Conservation (phyloP, 2,329 filamentous ascomycete species). For the Cladosporium sphaerospermum region DNA sequence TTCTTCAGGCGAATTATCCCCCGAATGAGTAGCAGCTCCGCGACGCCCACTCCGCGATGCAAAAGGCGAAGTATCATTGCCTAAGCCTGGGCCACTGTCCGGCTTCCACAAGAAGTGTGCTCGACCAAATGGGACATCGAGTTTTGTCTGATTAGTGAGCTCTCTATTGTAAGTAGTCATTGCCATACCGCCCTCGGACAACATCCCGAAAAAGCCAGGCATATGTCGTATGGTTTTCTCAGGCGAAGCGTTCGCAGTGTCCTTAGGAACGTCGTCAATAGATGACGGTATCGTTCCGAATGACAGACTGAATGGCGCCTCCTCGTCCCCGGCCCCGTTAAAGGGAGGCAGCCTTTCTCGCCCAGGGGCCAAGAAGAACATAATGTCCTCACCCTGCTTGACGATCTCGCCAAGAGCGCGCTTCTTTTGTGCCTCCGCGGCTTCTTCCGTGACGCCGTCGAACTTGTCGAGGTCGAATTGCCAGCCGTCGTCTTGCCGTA, state of each 20-base stretch:
- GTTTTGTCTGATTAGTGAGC: constrained; percentile 2
- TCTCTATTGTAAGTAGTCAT: constrained; percentile 24
- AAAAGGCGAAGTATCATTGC: too few species aligned
- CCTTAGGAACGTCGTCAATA: constrained; percentile 30
- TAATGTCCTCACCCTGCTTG: constrained; percentile 57
- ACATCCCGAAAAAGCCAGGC: constrained; percentile 52
- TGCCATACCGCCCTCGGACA: constrained; percentile 57
- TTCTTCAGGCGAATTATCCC: too few species aligned
- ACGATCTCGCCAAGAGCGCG: constrained; percentile 51
- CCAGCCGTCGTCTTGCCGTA: constrained; percentile 52
- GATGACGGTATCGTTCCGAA: constrained; percentile 42
- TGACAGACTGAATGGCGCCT: constrained; percentile 13
- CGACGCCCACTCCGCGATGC: too few species aligned
- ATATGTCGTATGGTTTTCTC: constrained; percentile 12
- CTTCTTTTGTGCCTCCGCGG: constrained; percentile 28
- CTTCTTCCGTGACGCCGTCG: constrained; percentile 28
- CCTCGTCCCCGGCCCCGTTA: too few species aligned
- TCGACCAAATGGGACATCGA: constrained; percentile 9
- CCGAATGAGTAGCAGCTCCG: too few species aligned
- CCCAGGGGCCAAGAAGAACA: constrained; percentile 53
- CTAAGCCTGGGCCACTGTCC: too few species aligned
- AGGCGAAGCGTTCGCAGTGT: constrained; percentile 13
- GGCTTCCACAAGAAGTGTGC: too few species aligned
- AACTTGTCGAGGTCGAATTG: constrained; percentile 36
- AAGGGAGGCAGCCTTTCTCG: constrained; percentile 4